Evolutionary conservation across 306 rosid species (phyloP).

Genomic region (Malus asiatica): DNA sequence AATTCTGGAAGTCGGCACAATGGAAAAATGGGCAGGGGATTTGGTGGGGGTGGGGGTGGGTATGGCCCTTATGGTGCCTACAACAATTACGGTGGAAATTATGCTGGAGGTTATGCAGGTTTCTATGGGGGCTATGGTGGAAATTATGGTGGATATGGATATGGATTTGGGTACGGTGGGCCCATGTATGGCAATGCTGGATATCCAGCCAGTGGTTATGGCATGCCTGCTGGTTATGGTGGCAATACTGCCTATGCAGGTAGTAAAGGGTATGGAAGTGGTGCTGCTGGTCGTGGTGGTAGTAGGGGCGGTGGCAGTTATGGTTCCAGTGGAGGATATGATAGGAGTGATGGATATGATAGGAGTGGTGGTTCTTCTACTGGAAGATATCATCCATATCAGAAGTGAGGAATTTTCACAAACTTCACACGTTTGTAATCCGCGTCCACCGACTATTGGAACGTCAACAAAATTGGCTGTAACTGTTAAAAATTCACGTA

Average conservation of each 20-base stretch:
- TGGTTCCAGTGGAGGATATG: conserved; percentile 24
- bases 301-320: conserved; percentile 16
- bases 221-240: conserved; percentile 34
- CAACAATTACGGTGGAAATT: conserved; percentile 34
- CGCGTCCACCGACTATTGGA: not conserved
- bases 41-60: conserved; percentile 26
- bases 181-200: conserved; percentile 44
- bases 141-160: conserved; percentile 42
- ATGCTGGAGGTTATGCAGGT: conserved; percentile 26
- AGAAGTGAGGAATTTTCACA: conserved; percentile 17
- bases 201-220: conserved; percentile 31
- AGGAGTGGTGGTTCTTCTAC: conserved; percentile 26
- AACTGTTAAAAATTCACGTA: not conserved
- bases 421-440: not conserved
- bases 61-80: conserved; percentile 27
- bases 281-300: not conserved
- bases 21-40: conserved; percentile 26
- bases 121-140: conserved; percentile 37
- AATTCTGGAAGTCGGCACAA: conserved; percentile 23
- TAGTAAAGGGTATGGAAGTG: conserved; percentile 27
- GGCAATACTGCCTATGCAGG: conserved; percentile 21
- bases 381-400: conserved; percentile 56
- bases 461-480: conserved; percentile 4
- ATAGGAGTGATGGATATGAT: conserved; percentile 29
- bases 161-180: conserved; percentile 45